Evolutionary conservation across 2,329 filamentous ascomycete species (phyloP), one percentile per base, ranked within the genome.

Genomic region (Colletotrichum chlorophyti): DNA sequence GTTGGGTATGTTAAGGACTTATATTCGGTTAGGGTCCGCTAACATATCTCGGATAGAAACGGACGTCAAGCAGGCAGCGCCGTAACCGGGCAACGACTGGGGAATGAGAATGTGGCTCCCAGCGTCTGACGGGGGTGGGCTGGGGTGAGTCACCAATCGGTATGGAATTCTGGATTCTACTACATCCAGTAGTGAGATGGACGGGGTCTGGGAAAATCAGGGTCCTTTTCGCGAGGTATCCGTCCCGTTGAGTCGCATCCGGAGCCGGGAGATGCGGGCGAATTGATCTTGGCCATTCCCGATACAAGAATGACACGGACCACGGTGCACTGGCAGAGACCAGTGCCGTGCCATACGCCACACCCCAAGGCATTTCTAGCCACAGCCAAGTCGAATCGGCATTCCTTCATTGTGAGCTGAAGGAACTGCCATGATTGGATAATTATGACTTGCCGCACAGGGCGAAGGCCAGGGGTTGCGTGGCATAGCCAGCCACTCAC

Each of bases 71-170:
- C 24, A 38, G 31, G 38, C 40, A 34, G 21, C 37, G 41, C 35
- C 15, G 50, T 48, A 34, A 35, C 17, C 50, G 42, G 37, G 55
- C 35, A 58, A 48, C 55, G 35, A 29, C 24, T 42, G 19, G 19
- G 40, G 46, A 34, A 27, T 37, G 11, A 32, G 23, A 43, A 29
- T 17, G 35, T 41, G 35, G 54, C n/a, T 29, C 17, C 21, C n/a
- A n/a, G n/a, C n/a, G n/a, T 29, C 6, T 32, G n/a, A 12, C 24
- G 4, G 24, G 24, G 23, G 15, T n/a, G 5, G 15, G 24, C 5
- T 10, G 35, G 26, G 26, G 49, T 58, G 54, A 58, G 54, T 48
- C 50, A 58, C 50, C n/a, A n/a, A n/a, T n/a, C n/a, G n/a, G n/a
- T n/a, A n/a, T 58, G 17, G 29, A 35, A 35, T 15, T 17, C 46